These are phyloP conservation scores for Agaricus subrufescens DNA, from an alignment of 768 basidiomycete genomes.

Conservation along the genomic window DNA sequence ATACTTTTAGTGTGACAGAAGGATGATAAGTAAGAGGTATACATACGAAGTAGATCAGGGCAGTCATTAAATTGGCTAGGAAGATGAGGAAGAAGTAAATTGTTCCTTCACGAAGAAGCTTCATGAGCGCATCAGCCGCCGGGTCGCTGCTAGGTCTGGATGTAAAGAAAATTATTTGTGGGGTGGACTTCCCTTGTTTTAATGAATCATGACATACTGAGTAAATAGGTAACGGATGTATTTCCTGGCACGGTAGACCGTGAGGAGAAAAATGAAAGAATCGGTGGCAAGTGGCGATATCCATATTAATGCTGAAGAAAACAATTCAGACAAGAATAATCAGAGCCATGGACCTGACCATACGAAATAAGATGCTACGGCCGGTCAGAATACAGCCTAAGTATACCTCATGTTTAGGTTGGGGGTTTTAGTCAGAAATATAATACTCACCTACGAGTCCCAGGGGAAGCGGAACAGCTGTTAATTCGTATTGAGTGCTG, in stretches of 20 bases:
- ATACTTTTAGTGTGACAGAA: background rate
- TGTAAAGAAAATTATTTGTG: background rate
- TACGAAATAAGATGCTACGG: constrained; percentile 18
- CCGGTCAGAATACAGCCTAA: constrained; percentile 24
- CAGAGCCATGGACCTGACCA: background rate
- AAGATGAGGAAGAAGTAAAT: constrained; percentile 24
- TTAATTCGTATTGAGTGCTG: background rate
- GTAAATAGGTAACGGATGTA: constrained; percentile 5
- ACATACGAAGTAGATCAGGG: constrained; percentile 23
- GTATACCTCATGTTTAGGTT: background rate
- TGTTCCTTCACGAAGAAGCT: constrained; percentile 23
- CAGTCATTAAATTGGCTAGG: constrained; percentile 21
- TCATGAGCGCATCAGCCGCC: constrained; percentile 15
- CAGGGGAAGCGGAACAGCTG: constrained; percentile 21
- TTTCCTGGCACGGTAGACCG: constrained; percentile 13
- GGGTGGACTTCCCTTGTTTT: background rate
- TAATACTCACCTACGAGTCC: constrained; percentile 16
- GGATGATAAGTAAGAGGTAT: background rate
- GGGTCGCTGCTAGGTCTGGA: constrained; percentile 1
- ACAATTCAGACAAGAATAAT: background rate
- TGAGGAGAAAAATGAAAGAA: constrained; percentile 15
- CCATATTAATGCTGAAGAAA: constrained; percentile 19
- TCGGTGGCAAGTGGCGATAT: constrained; percentile 21
- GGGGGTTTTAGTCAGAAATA: background rate
- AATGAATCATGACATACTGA: background rate